Base-by-base conservation (phyloP, 2,329 filamentous ascomycete genomes). In the Botrytis fabae region DNA sequence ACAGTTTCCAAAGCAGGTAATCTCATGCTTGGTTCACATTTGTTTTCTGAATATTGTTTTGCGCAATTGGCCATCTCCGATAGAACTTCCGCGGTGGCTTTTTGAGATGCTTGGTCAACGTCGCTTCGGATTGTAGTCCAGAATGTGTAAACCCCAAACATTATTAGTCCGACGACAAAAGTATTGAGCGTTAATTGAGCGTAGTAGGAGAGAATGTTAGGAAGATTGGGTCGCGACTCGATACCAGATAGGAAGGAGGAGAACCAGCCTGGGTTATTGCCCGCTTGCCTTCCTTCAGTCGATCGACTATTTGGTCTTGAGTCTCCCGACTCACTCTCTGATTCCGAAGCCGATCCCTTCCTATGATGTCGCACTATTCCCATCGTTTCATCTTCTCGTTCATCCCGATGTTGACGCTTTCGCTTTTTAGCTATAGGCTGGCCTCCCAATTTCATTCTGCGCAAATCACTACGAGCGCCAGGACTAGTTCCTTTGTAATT, bases 51-150 rank as follows among this genome's bases (percentile, higher is more conserved):
- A 81, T 92, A 99, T 75, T 95, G 86, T 57, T 88, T 87, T 3
- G 88, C 87, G 81, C 96, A 99, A 81, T 96, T 96, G 75, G 89
- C 86, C 81, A 97, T 97, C 77, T 94, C 90, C 18, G 89, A 87
- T 74, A 95, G 83, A 35, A 96, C 88, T 22, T 89, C 88, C 2
- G 88, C 85, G 96, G 89, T 86, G 46, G 83, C 82, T 25, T 85
- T 81, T 85, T 89, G 74, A 85, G 84, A 82, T 87, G 90, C 78
- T 86, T 85, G 77, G 86, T 84, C 75, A 22, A 81, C 78, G 69
- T 81, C 80, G 35, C 77, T 75, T 22, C 76, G 76, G 18, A 81
- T 76, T 2, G 80, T 78, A 20, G 75, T 74, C 76, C 78, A 80
- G 72, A 80, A 79, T 32, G 74, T 77, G 51, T 76, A 79, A 42